Base-by-base conservation (phyloP, 345 rosid species). In the Triadica sebifera region DNA sequence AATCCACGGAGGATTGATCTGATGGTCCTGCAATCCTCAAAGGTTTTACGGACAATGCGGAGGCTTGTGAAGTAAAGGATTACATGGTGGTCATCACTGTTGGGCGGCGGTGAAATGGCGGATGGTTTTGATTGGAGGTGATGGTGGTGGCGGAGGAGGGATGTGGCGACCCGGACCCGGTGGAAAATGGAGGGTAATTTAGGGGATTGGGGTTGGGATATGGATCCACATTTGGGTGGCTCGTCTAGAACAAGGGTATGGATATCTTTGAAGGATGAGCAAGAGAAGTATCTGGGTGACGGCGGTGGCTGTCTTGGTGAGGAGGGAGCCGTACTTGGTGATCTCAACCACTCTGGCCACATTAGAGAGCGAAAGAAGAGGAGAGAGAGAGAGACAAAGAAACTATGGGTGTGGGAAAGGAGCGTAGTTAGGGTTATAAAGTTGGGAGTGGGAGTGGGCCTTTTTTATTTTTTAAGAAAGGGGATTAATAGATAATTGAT, bases 241-340 rank as follows among this genome's bases (percentile, higher is more conserved):
- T 87, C 89, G 59, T 86, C 87, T 45, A 77, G 24, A 74, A 85
- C 79, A 66, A 90, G 95, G 52, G 72, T 49, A 2, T 87, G 91
- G 71, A 91, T 79, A 58, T 91, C 95, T 83, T 90, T 93, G 87
- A 92, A 90, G 37, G 93, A 84, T 50, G 93, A 81, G 79, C 87
- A 85, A 4, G 86, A 60, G 81, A 76, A 76, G 71, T 67, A 51
- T 12, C 63, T 24, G 2, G 74, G 53, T 0, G 74, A 62, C 0
- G 39, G 34, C 50, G n/a, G 34, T 3, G 15, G 67, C 25, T 15
- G 62, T 24, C 22, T 51, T 0, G 12, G 46, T 7, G 2, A 29
- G 49, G 46, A 20, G 74, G 67, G 37, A 63, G 19, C 65, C 63
- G 77, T 70, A 2, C 67, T 56, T 2, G 84, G 87, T 3, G 84